Conservation (phyloP, 345 rosid species). For the Linum tenue region DNA sequence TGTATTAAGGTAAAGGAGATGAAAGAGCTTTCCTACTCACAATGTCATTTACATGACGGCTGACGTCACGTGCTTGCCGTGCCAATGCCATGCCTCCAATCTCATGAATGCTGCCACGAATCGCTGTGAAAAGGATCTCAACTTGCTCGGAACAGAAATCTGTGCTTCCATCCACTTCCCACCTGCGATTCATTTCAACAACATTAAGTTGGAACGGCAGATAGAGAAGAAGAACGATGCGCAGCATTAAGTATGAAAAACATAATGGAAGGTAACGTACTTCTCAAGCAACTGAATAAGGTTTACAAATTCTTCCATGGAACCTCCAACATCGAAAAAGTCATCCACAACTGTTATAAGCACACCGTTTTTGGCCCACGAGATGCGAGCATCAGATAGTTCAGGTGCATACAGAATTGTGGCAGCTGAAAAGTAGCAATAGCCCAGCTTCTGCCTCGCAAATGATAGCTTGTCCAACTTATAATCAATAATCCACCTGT, state of each 20-base stretch:
- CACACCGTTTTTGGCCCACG: slow-evolving; percentile 92
- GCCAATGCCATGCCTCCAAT: slow-evolving; percentile 47
- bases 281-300: slow-evolving; percentile 52
- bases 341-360: slow-evolving; percentile 84
- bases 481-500: slow-evolving; percentile 63
- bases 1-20: no score
- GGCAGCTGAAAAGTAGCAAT: slow-evolving; percentile 78
- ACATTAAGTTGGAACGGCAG: slow-evolving; percentile 9
- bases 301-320: slow-evolving; percentile 61
- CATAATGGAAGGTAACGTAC: slow-evolving; percentile 26
- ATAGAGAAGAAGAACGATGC: slow-evolving; percentile 5
- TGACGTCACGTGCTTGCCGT: slow-evolving; percentile 58
- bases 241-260: neutral
- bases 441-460: slow-evolving; percentile 69
- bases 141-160: slow-evolving; percentile 63
- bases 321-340: slow-evolving; percentile 82
- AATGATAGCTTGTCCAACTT: slow-evolving; percentile 62
- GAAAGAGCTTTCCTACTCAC: slow-evolving; percentile 25
- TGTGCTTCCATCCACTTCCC: slow-evolving; percentile 40
- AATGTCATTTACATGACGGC: slow-evolving; percentile 39
- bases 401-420: slow-evolving; percentile 55
- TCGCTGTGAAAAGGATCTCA: slow-evolving; percentile 65
- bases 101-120: slow-evolving; percentile 57
- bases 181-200: slow-evolving; percentile 34
- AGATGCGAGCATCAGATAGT: slow-evolving; percentile 67